A percentile compares a stretch with the other conserved stretches of the same genome.
Conservation (phyloP, 2,329 filamentous ascomycete species). For the Fusarium sp. region DNA sequence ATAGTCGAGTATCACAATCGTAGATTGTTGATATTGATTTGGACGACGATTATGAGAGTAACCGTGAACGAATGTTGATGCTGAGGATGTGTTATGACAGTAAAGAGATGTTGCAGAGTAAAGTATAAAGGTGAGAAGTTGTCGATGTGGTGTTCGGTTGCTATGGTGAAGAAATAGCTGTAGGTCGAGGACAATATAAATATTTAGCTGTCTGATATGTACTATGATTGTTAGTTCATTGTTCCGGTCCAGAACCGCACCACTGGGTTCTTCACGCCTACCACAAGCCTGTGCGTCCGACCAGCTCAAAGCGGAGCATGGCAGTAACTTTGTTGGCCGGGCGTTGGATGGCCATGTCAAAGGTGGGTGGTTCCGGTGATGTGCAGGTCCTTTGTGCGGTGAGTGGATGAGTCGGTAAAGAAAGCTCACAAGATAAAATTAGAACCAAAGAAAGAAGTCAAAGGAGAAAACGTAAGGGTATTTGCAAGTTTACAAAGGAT, state of each 20-base stretch:
- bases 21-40: not conserved
- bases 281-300: not conserved
- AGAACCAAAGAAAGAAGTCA: not conserved
- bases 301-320: not conserved
- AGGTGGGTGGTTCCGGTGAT: not conserved
- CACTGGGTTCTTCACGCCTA: not conserved
- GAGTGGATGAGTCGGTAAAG: not conserved
- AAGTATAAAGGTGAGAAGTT: not conserved
- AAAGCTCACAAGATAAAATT: not conserved
- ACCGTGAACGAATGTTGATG: too few species aligned
- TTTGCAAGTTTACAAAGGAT: not conserved
- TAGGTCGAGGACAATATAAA: not conserved
- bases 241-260: not conserved
- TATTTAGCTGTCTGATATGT: not conserved
- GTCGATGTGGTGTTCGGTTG: not conserved
- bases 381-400: not conserved
- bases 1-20: not conserved
- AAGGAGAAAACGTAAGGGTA: not conserved
- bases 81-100: not conserved
- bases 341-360: not conserved
- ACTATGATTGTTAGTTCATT: not conserved
- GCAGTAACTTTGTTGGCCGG: not conserved
- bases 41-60: not conserved
- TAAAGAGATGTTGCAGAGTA: not conserved
- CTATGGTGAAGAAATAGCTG: not conserved